Evolutionary conservation across 179 eudicot genomes (phyloP), one percentile per base, ranked within the genome.

Genomic region (Drosera spatulata): DNA sequence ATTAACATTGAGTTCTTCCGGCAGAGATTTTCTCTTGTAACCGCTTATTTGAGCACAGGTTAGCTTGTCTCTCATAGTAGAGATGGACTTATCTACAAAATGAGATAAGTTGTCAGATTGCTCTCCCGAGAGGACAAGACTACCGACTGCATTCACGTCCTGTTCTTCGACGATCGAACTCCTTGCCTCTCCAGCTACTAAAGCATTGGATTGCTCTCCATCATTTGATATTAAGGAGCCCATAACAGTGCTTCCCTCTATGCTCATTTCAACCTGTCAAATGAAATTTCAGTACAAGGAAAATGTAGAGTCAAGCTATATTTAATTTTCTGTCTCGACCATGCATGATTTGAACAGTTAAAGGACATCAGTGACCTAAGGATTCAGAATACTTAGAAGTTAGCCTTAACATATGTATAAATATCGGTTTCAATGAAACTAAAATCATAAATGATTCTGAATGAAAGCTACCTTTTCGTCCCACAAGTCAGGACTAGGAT

Each of bases 401-500:
- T 13, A 11, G 55, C 15, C 5, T 6, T n/a, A n/a, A 2, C 0
- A 51, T 15, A 50, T 5, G 7, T 51, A 55, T 38, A 38, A 2
- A 58, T 56, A 51, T 39, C 2, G 13, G 7, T 43, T 50, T 3
- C 43, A 37, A 6, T 37, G 7, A 38, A 55, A 37, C 10, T 6
- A 10, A 6, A 39, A 14, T 4, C 8, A 40, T 39, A 6, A 11
- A 56, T 51, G 53, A 43, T 52, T 5, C 13, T 14, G 67, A 59
- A 60, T 40, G 66, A 68, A n/a, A 43, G 39, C 53, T 83, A 83
- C 88, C 88, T 78, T 73, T 55, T 59, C 73, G 14, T 69, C 64
- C 60, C 55, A 68, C 63, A 71, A 46, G 71, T 63, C 55, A 39
- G 59, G 57, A 39, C 63, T 62, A 50, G 55, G 39, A 53, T 61